A percentile compares a stretch with the other conserved stretches of the same genome.
phyloP scores from a whole-genome alignment of 371 early-diverging fungal species.

The Mortierella sp. region DNA sequence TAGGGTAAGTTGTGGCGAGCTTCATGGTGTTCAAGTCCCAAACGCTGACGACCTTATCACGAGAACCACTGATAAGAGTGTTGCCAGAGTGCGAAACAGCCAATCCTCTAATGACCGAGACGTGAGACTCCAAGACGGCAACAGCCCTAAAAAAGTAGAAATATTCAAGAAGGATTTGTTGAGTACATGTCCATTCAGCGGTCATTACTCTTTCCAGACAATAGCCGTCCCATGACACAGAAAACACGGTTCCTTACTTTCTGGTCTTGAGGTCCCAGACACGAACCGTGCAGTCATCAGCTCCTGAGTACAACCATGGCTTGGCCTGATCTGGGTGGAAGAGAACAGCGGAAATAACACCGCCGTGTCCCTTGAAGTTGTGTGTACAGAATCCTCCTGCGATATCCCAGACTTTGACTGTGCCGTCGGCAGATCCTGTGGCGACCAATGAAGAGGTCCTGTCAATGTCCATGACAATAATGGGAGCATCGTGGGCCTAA shows the following conservation, averaged over 20 bases:
- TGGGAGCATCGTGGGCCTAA: constrained; percentile 91
- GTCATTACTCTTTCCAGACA: neutral
- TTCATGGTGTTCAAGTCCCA: constrained; percentile 87
- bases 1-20: constrained; percentile 88
- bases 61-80: constrained; percentile 89
- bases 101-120: constrained; percentile 93
- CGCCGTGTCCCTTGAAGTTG: constrained; percentile 94
- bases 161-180: neutral
- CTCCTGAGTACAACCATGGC: constrained; percentile 85
- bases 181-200: neutral
- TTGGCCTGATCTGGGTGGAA: constrained; percentile 79
- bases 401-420: constrained; percentile 96
- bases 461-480: constrained; percentile 94
- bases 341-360: constrained; percentile 87
- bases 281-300: constrained; percentile 92
- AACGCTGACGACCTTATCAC: constrained; percentile 95
- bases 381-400: constrained; percentile 96
- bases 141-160: constrained; percentile 64
- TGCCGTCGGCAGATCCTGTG: constrained; percentile 97
- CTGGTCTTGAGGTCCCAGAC: constrained; percentile 90
- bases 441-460: constrained; percentile 91
- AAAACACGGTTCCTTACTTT: constrained; percentile 58
- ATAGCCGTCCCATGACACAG: neutral
- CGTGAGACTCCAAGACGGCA: constrained; percentile 87
- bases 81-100: constrained; percentile 83